Conservation (phyloP, 139 green algal genomes). For the Monoraphidium neglectum region DNA sequence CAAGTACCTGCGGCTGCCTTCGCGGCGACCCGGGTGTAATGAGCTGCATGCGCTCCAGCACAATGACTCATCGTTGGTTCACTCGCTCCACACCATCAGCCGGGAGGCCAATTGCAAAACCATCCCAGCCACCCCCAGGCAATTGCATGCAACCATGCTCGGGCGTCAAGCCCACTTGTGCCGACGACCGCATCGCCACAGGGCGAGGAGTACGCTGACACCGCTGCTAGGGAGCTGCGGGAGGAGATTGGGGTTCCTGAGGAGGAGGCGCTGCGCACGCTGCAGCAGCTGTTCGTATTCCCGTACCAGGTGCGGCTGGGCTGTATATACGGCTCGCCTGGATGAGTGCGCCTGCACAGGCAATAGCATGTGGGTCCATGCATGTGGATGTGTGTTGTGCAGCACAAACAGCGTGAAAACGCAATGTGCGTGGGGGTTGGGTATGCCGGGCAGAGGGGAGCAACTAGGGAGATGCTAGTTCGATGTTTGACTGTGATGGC, state of each 20-base stretch:
- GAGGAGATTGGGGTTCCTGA: conserved; percentile 35
- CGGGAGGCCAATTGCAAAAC: not conserved
- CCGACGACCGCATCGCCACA: not conserved
- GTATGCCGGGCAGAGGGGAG: no score
- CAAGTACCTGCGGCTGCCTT: not conserved
- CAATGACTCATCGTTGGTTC: not conserved
- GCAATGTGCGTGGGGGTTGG: no score
- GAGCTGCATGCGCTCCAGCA: not conserved
- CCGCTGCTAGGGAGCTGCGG: conserved; percentile 29
- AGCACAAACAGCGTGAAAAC: no score
- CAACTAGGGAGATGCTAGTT: no score
- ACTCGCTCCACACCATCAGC: not conserved
- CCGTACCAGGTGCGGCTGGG: conserved; percentile 38
- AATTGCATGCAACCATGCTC: not conserved
- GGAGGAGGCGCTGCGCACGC: not conserved
- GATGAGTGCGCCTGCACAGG: no score
- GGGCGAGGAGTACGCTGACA: conserved; percentile 45
- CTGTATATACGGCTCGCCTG: no score
- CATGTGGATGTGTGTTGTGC: no score
- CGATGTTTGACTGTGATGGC: no score
- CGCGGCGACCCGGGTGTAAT: not conserved
- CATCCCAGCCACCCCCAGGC: not conserved
- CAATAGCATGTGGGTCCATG: no score
- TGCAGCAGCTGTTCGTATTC: conserved; percentile 42
- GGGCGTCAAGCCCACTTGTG: not conserved